Evolutionary conservation across 106 monocot species (phyloP).

Genomic region (Dioscorea dumetorum): DNA sequence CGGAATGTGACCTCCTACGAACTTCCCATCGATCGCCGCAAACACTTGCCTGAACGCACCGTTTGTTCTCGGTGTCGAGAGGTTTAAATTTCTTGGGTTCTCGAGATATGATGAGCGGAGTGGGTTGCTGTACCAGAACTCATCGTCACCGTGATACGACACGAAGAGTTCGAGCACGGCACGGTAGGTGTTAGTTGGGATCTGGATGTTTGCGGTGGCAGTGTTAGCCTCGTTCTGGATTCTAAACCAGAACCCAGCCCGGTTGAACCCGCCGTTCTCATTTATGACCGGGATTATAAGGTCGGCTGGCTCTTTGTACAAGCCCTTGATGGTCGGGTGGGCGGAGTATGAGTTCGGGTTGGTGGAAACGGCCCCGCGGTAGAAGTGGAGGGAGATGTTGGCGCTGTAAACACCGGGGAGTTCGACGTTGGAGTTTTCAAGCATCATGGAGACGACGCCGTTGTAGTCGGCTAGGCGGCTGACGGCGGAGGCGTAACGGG

Average conservation of each 20-base stretch:
- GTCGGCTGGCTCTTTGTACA: slow-evolving; percentile 35
- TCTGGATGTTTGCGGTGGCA: not conserved
- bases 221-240: slow-evolving; percentile 15
- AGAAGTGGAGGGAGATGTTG: slow-evolving; percentile 25
- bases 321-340: slow-evolving; percentile 9
- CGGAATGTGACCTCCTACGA: slow-evolving; percentile 12
- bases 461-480: not conserved
- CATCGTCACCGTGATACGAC: slow-evolving; percentile 8
- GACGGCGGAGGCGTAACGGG: slow-evolving; percentile 18
- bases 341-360: not conserved
- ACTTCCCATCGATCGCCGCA: slow-evolving; percentile 11
- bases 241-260: slow-evolving; percentile 43
- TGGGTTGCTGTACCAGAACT: slow-evolving; percentile 43
- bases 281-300: slow-evolving; percentile 35
- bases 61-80: slow-evolving; percentile 13
- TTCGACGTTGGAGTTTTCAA: slow-evolving; percentile 18
- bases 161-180: slow-evolving; percentile 7
- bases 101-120: slow-evolving; percentile 13
- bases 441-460: slow-evolving; percentile 12
- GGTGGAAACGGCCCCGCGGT: slow-evolving; percentile 1
- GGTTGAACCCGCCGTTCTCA: not conserved
- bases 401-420: slow-evolving; percentile 32
- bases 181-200: slow-evolving; percentile 12
- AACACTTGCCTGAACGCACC: slow-evolving; percentile 23
- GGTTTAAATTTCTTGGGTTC: not conserved